These are phyloP conservation scores for Corynascus novoguineensis DNA, from an alignment of 495 filamentous ascomycete genomes.

Conservation along the genomic window DNA sequence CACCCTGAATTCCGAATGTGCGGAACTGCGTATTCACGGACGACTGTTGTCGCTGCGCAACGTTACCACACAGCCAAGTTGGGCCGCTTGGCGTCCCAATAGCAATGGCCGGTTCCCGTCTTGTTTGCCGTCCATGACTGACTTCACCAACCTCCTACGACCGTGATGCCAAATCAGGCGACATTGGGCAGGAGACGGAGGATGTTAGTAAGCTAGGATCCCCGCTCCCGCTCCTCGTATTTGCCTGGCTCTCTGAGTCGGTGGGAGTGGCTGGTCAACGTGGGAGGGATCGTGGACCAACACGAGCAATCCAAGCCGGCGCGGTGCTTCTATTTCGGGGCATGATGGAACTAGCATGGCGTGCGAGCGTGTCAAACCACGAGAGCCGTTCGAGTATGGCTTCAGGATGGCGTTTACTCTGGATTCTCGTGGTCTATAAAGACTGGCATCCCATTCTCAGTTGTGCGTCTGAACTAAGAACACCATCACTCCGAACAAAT, in stretches of 20 bases:
- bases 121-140: conserved; percentile 1
- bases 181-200: background rate
- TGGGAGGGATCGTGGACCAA: background rate
- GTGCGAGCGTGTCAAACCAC: no score
- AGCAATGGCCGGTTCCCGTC: background rate
- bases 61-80: background rate
- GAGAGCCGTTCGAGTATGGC: background rate
- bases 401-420: background rate
- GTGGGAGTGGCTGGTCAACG: background rate
- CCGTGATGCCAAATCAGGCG: background rate
- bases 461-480: background rate
- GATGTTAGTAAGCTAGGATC: background rate
- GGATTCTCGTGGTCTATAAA: no score
- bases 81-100: background rate
- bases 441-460: no score
- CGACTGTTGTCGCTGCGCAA: background rate
- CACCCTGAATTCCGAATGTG: background rate
- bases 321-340: background rate
- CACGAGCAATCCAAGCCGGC: background rate
- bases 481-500: background rate
- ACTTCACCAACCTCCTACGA: background rate
- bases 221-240: conserved; percentile 4
- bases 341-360: background rate
- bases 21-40: no score
- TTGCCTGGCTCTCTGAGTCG: conserved; percentile 2